A percentile compares a stretch with the other conserved stretches of the same genome.
Evolutionary conservation across 441 rosid species (phyloP).

Genomic region (Erodium moschatum): DNA sequence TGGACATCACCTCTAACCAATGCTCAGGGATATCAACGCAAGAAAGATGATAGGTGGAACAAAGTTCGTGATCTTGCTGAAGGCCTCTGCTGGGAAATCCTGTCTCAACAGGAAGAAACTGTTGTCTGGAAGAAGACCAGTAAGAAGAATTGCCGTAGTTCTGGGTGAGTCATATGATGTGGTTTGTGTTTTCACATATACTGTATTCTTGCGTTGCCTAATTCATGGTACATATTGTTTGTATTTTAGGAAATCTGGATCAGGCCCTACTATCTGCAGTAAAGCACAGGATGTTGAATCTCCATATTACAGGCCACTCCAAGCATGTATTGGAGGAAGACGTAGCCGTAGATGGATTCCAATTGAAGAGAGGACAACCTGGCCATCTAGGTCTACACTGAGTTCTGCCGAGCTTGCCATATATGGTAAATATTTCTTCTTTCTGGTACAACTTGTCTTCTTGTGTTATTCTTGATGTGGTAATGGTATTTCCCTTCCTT

Average conservation of each 20-base stretch:
- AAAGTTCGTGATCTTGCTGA: constrained; percentile 55
- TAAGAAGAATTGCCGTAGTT: constrained; percentile 60
- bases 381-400: constrained; percentile 82
- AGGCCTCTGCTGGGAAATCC: constrained; percentile 80
- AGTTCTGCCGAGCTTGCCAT: constrained; percentile 71
- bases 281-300: constrained; percentile 79
- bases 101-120: constrained; percentile 91
- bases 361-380: constrained; percentile 52
- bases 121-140: constrained; percentile 88
- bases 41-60: constrained; percentile 64
- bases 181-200: neutral
- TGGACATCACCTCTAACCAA: constrained; percentile 82
- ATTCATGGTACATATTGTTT: neutral
- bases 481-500: neutral
- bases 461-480: neutral
- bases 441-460: neutral
- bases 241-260: constrained; percentile 58
- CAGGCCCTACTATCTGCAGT: constrained; percentile 61
- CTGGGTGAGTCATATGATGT: constrained; percentile 46
- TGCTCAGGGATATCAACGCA: constrained; percentile 37
- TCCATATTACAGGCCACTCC: constrained; percentile 82
- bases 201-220: neutral
- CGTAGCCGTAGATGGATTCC: constrained; percentile 81
- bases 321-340: constrained; percentile 77
- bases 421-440: constrained; percentile 37